Evolutionary conservation across 2,329 filamentous ascomycete genomes (phyloP), one percentile per base, ranked within the genome.

Genomic region (Venturia oleaginea): DNA sequence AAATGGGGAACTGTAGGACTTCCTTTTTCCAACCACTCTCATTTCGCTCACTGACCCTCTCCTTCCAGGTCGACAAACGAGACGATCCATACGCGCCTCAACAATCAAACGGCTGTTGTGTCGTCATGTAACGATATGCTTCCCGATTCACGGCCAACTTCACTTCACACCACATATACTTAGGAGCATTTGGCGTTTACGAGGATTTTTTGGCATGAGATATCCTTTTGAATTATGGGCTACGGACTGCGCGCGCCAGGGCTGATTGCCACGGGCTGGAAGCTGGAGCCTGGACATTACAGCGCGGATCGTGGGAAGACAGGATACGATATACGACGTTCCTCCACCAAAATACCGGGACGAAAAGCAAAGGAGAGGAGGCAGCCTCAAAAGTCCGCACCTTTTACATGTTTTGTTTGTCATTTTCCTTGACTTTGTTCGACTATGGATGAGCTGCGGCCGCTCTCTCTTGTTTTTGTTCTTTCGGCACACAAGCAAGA

Each of bases 51-150:
- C 37, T 61, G 22, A 43, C 57, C 42, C n/a, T 43, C 8, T 27
- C 11, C 40, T 48, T 32, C 37, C 1, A 86, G 83, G 91, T 97
- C 69, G 91, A 95, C 74, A 93, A 92, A 82, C 88, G 90, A 76
- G 94, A 97, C 76, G 94, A 99, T 76, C 94, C 94, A n/a, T 99
- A 99, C 76, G 92, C 93, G 72, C 93, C 93, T 70, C 93, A 95
- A 81, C 91, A 95, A 80, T 91, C 85, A 70, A 89, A 87, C 74
- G 90, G 92, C 72, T 99, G 94, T 86, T 99, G 94, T 81, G 84
- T 89, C 72, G 87, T 99, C 79, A 97, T 97, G 93, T 97, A 83
- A 80, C 64, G 64, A 48, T 27, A 24, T 43, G 32, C 62, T 64
- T 30, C 30, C 62, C 42, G 42, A 38, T 51, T 57, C 51, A 57